Base-by-base conservation (phyloP, 176 grass and related monocot genomes). In the Chrysopogon serrulatus region DNA sequence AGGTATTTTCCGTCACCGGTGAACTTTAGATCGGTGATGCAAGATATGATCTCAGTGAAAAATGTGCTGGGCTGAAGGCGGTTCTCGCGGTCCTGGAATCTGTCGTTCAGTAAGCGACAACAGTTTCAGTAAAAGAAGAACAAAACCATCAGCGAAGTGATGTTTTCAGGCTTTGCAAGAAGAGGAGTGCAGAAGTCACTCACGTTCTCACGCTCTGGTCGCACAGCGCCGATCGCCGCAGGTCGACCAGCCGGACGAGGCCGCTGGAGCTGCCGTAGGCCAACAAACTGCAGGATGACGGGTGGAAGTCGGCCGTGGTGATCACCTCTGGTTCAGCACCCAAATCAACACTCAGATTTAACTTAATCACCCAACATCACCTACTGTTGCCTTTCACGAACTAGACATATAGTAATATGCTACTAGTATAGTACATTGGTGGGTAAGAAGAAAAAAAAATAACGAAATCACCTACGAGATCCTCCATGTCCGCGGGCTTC, bases 11-110 rank as follows among this genome's bases (percentile, higher is more conserved):
- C 90, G 32, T 89, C 80, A 48, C 80, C 79, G n/a, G 80, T 83
- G 73, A 93, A 96, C 59, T 91, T 96, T 2, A 92, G 48, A 66
- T 96, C 93, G 6, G 93, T 87, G 90, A 91, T 84, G 71, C 90
- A 96, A 18, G 93, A 82, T 68, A 96, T 79, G 13, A 96, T 96
- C 88, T 96, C 94, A 17, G 86, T 93, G 75, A 93, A 91, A 78
- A 96, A 85, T 2, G 94, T 91, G 78, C 86, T 87, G 23, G 66
- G 67, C 67, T 65, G 90, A 71, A 64, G 19, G 47, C 40, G 80
- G 88, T 51, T 84, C 65, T 65, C 77, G 45, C 67, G 76, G 17
- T 91, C 88, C 36, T 76, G 79, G 76, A 93, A 96, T 71, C 94
- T 93, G 86, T n/a, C n/a, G n/a, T 64, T 67, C 19, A 33, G 18